Evolutionary conservation across 2,329 filamentous ascomycete species (phyloP).

Genomic region (Colletotrichum sublineola): DNA sequence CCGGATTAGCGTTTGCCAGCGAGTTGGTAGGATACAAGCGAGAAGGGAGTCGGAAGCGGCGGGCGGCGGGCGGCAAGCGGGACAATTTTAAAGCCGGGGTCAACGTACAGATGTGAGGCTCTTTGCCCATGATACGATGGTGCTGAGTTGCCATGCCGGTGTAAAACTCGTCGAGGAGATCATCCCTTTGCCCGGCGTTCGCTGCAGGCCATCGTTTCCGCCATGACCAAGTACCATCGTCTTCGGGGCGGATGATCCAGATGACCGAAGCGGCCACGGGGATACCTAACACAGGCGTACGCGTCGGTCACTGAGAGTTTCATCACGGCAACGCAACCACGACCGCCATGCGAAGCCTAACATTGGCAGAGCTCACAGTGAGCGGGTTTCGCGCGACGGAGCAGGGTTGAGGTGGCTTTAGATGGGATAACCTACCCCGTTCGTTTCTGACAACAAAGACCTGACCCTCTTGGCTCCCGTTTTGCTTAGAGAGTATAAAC

Average conservation of each 20-base stretch:
- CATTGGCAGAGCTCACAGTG: not conserved
- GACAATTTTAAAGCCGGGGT: too few relatives aligned
- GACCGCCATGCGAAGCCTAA: not conserved
- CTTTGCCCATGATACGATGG: slow-evolving; percentile 35
- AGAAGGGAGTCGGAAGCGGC: too few relatives aligned
- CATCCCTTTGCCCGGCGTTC: slow-evolving; percentile 32
- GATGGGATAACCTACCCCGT: slow-evolving; percentile 3
- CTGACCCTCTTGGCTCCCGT: slow-evolving; percentile 23
- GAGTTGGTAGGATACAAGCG: too few relatives aligned
- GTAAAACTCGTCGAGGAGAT: slow-evolving; percentile 42
- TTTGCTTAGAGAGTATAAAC: slow-evolving; percentile 32
- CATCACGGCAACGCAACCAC: not conserved
- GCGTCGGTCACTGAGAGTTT: not conserved
- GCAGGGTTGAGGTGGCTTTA: not conserved
- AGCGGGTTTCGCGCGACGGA: slow-evolving; percentile 1
- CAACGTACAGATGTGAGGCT: slow-evolving; percentile 43
- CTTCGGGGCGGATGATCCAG: slow-evolving; percentile 36
- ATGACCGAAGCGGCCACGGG: slow-evolving; percentile 25
- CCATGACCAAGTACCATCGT: slow-evolving; percentile 38
- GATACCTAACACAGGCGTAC: slow-evolving; percentile 1
- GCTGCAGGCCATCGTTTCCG: slow-evolving; percentile 36
- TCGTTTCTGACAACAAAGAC: slow-evolving; percentile 36
- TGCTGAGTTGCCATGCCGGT: slow-evolving; percentile 42
- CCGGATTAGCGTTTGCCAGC: not conserved
- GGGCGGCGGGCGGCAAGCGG: not conserved